Evolutionary conservation across 768 basidiomycete species (phyloP).

Genomic region (Collybia sordida): DNA sequence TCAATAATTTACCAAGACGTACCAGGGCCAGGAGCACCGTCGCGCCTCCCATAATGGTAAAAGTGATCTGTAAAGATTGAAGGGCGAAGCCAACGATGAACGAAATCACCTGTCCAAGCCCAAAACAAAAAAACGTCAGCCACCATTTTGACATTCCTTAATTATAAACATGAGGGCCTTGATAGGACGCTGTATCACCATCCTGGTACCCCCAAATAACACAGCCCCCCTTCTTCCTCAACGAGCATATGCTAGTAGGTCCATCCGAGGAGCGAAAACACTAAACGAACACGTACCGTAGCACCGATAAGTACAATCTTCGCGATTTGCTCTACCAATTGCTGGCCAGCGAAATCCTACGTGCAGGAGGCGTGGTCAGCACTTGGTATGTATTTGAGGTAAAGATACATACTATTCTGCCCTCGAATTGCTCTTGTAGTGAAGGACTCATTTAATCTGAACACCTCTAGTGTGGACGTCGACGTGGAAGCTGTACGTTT

Average conservation of each 20-base stretch:
- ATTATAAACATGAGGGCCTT: background rate
- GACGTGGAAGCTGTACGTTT: too few relatives aligned
- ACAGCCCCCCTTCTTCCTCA: background rate
- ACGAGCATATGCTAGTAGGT: too few relatives aligned
- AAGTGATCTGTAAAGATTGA: constrained; percentile 56
- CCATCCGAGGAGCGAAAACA: constrained; percentile 26
- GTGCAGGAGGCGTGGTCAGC: background rate
- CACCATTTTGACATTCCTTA: background rate
- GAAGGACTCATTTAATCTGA: constrained; percentile 16
- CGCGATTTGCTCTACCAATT: constrained; percentile 46
- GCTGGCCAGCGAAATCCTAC: constrained; percentile 67
- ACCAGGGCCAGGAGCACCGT: constrained; percentile 42
- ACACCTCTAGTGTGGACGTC: too few relatives aligned
- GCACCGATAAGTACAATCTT: constrained; percentile 41
- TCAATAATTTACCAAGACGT: constrained; percentile 11
- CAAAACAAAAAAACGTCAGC: constrained; percentile 24
- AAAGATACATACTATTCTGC: constrained; percentile 35
- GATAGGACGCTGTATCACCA: background rate
- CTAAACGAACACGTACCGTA: constrained; percentile 40
- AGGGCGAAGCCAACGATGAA: constrained; percentile 57
- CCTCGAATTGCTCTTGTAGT: constrained; percentile 34
- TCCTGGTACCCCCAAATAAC: background rate
- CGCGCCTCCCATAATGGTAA: constrained; percentile 43
- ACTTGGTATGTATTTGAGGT: constrained; percentile 1
- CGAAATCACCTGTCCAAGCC: constrained; percentile 42